phyloP scores from a whole-genome alignment of 192 early-diverging fungal genomes.

The Dissophora ornata region DNA sequence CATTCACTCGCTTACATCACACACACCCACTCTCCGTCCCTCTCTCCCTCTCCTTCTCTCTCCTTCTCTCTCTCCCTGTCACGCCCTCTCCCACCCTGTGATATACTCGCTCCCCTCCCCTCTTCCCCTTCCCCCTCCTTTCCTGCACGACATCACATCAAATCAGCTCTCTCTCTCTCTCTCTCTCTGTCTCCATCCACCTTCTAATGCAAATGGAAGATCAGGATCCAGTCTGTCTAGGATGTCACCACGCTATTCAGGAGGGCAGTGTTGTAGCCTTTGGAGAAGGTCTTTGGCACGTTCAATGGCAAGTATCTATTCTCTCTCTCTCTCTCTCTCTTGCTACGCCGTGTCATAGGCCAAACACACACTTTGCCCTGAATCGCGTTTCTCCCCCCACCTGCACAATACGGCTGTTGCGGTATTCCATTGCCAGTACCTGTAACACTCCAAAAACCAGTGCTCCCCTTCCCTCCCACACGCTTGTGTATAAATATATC shows the following conservation, averaged over 20 bases:
- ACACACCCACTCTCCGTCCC: not conserved
- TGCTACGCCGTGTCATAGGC: not conserved
- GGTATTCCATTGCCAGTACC: no score
- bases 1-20: not conserved
- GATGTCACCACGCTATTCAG: slow-evolving; percentile 74
- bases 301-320: slow-evolving; percentile 73
- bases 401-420: no score
- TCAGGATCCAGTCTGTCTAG: slow-evolving; percentile 72
- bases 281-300: slow-evolving; percentile 85
- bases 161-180: not conserved
- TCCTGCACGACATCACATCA: not conserved
- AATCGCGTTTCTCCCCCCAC: no score
- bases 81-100: not conserved
- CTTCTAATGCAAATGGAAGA: slow-evolving; percentile 36
- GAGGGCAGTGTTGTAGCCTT: slow-evolving; percentile 84
- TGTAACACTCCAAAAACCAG: no score
- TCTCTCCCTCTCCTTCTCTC: not conserved
- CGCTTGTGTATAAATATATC: no score
- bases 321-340: not conserved
- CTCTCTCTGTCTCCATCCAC: not conserved
- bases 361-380: no score
- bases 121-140: not conserved
- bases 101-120: not conserved
- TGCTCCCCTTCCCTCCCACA: no score
- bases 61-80: not conserved